A percentile compares a stretch with the other conserved stretches of the same genome.
Evolutionary conservation across 2,329 filamentous ascomycete species (phyloP).

Genomic region (Aspergillus costaricaensis): DNA sequence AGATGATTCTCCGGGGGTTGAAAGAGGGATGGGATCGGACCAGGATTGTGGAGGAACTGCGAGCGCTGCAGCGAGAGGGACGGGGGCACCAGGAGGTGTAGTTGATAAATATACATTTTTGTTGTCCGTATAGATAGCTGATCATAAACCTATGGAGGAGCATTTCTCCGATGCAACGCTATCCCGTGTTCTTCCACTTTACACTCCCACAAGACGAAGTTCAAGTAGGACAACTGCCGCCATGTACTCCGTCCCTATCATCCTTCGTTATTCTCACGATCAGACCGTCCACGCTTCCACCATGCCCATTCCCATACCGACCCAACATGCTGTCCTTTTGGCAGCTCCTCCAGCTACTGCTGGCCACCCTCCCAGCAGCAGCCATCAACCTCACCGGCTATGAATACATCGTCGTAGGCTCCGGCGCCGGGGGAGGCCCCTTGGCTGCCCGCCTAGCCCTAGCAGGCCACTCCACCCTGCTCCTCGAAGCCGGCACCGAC

Average conservation of each 20-base stretch:
- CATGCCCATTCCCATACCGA: background rate
- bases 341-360: background rate
- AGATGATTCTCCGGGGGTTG: constrained; percentile 51
- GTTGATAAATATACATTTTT: no score
- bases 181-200: no score
- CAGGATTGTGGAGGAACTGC: constrained; percentile 46
- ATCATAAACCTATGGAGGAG: background rate
- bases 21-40: constrained; percentile 43
- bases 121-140: no score
- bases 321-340: background rate
- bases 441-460: constrained; percentile 39
- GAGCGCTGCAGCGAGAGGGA: constrained; percentile 29
- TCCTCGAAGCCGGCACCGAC: constrained; percentile 44
- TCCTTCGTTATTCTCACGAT: no score
- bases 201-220: no score
- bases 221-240: no score
- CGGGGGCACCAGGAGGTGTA: background rate
- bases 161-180: no score
- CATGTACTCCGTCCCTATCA: no score
- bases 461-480: constrained; percentile 37
- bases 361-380: background rate
- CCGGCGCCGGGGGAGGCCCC: constrained; percentile 40
- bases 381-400: constrained; percentile 33
- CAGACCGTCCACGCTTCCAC: background rate
- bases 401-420: constrained; percentile 44